Conservation (phyloP, 2,329 filamentous ascomycete species). For the Penicillium sp. region DNA sequence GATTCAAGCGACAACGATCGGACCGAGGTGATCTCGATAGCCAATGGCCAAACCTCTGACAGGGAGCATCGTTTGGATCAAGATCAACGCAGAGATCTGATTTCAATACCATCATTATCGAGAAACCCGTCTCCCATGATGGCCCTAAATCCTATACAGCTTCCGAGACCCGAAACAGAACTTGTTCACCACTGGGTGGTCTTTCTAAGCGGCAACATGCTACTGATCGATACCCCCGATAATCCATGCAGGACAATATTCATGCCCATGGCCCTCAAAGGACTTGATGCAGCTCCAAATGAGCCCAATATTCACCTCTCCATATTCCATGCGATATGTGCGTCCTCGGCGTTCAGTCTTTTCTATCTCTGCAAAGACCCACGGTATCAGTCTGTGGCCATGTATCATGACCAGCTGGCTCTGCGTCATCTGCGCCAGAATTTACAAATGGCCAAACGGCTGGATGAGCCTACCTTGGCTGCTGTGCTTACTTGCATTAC, state of each 20-base stretch:
- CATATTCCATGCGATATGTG: conserved; percentile 39
- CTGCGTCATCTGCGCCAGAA: conserved; percentile 37
- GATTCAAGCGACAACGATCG: not conserved
- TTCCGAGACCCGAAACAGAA: conserved; percentile 29
- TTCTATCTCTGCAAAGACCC: conserved; percentile 34
- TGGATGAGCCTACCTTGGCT: conserved; percentile 29
- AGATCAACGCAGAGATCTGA: not conserved
- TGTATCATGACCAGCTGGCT: conserved; percentile 38
- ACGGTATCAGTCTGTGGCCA: conserved; percentile 35
- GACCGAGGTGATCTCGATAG: not conserved
- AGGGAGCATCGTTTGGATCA: not conserved
- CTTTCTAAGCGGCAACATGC: conserved; percentile 39
- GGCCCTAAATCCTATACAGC: conserved; percentile 18
- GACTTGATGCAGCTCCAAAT: conserved; percentile 16
- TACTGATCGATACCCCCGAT: conserved; percentile 37
- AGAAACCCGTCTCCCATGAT: not conserved
- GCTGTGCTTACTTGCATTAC: conserved; percentile 32
- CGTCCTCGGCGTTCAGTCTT: conserved; percentile 34
- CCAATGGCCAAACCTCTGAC: not conserved
- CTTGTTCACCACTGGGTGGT: conserved; percentile 40
- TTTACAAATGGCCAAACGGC: conserved; percentile 18
- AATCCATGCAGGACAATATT: conserved; percentile 40
- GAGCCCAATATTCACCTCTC: conserved; percentile 37
- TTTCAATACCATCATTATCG: not conserved
- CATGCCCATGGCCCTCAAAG: conserved; percentile 32